These are phyloP conservation scores for Salvia splendens DNA, from an alignment of 257 asterid species.

Conservation along the genomic window DNA sequence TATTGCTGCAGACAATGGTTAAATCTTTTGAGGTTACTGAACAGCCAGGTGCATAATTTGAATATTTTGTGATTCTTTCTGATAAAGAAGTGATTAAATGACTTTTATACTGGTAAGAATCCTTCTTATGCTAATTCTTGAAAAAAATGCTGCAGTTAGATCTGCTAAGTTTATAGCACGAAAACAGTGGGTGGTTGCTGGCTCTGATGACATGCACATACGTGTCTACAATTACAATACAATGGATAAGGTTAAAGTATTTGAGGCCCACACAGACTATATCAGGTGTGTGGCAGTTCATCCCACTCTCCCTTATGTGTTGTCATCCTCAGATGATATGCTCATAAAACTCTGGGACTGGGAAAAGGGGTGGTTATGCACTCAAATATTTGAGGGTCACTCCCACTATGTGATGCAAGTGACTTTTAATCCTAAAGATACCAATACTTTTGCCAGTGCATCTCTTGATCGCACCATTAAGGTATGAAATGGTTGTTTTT, in stretches of 20 bases:
- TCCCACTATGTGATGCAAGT: slow-evolving; percentile 99
- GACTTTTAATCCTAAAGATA: slow-evolving; percentile 96
- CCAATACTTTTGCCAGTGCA: slow-evolving; percentile 99
- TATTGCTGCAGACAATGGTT: slow-evolving; percentile 74
- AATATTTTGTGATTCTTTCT: slow-evolving; percentile 29
- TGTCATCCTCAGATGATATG: slow-evolving; percentile 99
- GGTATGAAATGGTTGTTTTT: slow-evolving; percentile 47
- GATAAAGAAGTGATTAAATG: neutral
- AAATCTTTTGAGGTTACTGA: slow-evolving; percentile 96
- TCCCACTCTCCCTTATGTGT: slow-evolving; percentile 91
- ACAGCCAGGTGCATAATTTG: slow-evolving; percentile 72
- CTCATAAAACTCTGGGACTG: slow-evolving; percentile 99
- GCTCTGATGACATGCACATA: slow-evolving; percentile 96
- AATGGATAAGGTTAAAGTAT: slow-evolving; percentile 96
- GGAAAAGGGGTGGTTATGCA: slow-evolving; percentile 98
- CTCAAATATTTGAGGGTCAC: slow-evolving; percentile 98
- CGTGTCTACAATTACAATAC: slow-evolving; percentile 97
- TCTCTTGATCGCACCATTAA: slow-evolving; percentile 96
- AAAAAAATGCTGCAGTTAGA: slow-evolving; percentile 62
- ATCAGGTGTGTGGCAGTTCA: slow-evolving; percentile 98
- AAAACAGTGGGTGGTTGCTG: slow-evolving; percentile 98
- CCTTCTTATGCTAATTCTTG: slow-evolving; percentile 31
- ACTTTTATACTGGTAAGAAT: slow-evolving; percentile 15
- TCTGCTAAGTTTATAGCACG: slow-evolving; percentile 96
- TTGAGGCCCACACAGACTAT: slow-evolving; percentile 97